Evolutionary conservation across 352 stramenopile genomes (phyloP), one percentile per base, ranked within the genome.

Genomic region (Globisporangium cylindrosporum): DNA sequence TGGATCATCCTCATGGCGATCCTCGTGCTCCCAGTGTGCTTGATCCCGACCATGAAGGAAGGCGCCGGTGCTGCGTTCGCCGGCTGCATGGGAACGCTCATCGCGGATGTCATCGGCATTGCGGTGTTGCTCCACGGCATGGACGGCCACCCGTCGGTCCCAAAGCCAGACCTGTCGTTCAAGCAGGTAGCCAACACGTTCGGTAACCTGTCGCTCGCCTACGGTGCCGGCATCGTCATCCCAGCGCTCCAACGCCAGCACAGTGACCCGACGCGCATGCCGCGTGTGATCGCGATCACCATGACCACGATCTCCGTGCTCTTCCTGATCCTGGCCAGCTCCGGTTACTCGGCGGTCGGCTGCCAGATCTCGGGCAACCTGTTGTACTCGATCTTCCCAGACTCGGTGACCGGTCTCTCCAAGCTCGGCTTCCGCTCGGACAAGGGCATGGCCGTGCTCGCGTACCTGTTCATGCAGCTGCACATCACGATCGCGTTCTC

Each of bases 211-310:
- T 65, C 71, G 24, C 64, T 78, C 34, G 71, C 73, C 0, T 78
- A 79, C 48, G 66, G 46, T 8, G 73, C 73, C 5, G 70, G 67
- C 29, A 81, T 88, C 56, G 72, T 89, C 15, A 76, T 90, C 1
- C 80, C 81, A 4, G 73, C 79, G 32, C 70, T 90, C 0, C 76
- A 84, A 29, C 78, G 79, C 18, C 70, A 88, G 53, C 80, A 88
- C 73, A 75, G 68, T 15, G 70, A 88, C 54, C 80, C 80, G 14
- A 64, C 71, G 67, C 78, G 76, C 34, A 85, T 87, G 80, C 80
- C 80, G 4, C 76, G 80, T n/a, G 76, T 89, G 18, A 73, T 87
- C 20, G 36, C 55, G 34, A 72, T 83, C 18, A 86, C 80, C 41
- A 64, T 89, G 27, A 68, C 54, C 14, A 73, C 85, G 34, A 74